phyloP scores from a whole-genome alignment of 768 basidiomycete species.

The Termitomyces sp. region DNA sequence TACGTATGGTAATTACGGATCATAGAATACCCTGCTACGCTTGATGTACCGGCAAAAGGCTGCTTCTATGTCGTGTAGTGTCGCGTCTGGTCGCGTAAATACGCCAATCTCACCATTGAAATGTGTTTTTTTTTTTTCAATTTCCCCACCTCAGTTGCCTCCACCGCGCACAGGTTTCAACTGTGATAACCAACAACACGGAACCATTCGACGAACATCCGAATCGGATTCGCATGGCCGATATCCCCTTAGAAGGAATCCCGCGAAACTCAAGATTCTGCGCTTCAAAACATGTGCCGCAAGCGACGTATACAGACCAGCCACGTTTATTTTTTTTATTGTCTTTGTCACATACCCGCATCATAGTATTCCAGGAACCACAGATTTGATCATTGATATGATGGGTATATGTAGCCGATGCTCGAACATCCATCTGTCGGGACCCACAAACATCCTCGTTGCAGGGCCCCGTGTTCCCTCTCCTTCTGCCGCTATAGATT shows the following conservation, averaged over 20 bases:
- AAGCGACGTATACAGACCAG: neutral
- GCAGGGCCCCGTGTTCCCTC: neutral
- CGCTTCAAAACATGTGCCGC: neutral
- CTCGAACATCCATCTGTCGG: neutral
- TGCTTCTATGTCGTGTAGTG: neutral
- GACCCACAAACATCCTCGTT: neutral
- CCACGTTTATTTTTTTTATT: neutral
- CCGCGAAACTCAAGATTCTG: neutral
- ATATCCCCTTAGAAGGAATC: neutral
- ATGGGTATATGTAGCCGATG: neutral
- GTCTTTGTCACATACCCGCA: neutral
- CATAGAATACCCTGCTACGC: neutral
- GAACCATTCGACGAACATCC: no score
- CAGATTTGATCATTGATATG: neutral
- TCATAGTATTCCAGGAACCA: slow-evolving; percentile 5
- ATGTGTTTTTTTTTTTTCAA: no score
- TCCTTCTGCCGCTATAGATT: neutral
- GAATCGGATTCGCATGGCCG: neutral
- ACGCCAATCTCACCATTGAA: neutral
- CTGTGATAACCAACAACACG: neutral
- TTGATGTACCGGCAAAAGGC: neutral
- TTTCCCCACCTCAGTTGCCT: neutral
- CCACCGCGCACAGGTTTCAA: no score
- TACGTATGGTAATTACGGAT: neutral
- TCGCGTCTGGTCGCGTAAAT: no score